phyloP scores from a whole-genome alignment of 2,329 filamentous ascomycete species.

The Zasmidium cellare region DNA sequence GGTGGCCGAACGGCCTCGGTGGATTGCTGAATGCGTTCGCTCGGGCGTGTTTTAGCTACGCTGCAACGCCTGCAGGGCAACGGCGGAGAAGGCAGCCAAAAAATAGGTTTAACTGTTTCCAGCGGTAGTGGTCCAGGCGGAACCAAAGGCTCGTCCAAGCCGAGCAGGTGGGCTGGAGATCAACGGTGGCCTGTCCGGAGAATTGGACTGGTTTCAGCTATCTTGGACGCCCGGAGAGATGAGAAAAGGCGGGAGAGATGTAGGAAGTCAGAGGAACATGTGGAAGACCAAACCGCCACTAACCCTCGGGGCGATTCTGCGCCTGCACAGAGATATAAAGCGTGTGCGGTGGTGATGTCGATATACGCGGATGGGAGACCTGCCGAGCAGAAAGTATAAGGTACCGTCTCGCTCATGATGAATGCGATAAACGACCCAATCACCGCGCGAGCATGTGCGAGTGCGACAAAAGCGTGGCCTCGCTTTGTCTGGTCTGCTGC shows the following conservation, averaged over 20 bases:
- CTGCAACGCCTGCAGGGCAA: neutral
- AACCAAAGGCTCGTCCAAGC: neutral
- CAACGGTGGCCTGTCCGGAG: neutral
- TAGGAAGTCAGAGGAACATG: neutral
- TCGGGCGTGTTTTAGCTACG: neutral
- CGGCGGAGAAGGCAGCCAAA: neutral
- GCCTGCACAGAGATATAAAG: neutral
- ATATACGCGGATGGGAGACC: neutral
- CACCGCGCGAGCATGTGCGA: neutral
- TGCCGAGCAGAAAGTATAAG: neutral
- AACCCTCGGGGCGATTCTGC: neutral
- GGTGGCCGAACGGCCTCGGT: slow-evolving; percentile 10
- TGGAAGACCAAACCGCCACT: neutral
- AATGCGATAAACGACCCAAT: neutral
- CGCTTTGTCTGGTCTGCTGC: no score
- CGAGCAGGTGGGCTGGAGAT: neutral
- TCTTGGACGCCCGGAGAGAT: neutral
- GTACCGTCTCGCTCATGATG: neutral
- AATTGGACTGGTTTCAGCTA: neutral
- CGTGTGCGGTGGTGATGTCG: neutral
- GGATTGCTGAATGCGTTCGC: neutral
- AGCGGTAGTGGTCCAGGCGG: neutral
- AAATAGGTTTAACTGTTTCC: neutral
- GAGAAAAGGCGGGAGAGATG: neutral
- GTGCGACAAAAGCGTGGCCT: neutral